These are phyloP conservation scores for Trichoderma reesei DNA, from an alignment of 495 filamentous ascomycete genomes.

Conservation along the genomic window DNA sequence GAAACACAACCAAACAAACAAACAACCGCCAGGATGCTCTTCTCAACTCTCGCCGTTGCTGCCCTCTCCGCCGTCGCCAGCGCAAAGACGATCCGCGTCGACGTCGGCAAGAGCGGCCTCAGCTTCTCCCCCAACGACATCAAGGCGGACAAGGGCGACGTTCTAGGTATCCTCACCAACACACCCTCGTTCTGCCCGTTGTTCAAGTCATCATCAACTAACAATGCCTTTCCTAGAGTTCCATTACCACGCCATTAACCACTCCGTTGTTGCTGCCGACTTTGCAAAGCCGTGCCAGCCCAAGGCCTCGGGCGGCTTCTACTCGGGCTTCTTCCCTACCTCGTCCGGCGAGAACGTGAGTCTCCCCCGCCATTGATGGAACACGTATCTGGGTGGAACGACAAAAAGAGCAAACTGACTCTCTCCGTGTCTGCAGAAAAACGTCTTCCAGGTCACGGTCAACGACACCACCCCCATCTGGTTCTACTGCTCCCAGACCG, in stretches of 20 bases:
- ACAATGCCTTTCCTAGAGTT: too few species aligned
- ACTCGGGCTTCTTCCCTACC: constrained; percentile 26
- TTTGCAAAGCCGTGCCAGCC: constrained; percentile 43
- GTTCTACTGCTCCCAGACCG: constrained; percentile 35
- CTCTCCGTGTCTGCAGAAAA: neutral
- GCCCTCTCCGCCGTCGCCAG: constrained; percentile 16
- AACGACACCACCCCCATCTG: constrained; percentile 42
- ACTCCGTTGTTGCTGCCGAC: constrained; percentile 42
- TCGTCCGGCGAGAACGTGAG: constrained; percentile 11
- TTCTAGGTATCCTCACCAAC: too few species aligned
- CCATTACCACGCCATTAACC: constrained; percentile 45
- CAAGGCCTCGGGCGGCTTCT: constrained; percentile 28
- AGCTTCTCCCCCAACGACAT: constrained; percentile 39
- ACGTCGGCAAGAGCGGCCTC: constrained; percentile 32
- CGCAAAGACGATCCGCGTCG: constrained; percentile 17
- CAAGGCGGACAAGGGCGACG: constrained; percentile 37
- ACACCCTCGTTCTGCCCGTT: too few species aligned
- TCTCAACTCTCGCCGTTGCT: constrained; percentile 11
- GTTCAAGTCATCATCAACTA: too few species aligned
- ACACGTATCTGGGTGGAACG: neutral
- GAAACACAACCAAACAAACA: neutral
- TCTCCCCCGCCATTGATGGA: too few species aligned
- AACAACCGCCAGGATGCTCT: constrained; percentile 2
- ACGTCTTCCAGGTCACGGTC: constrained; percentile 34
- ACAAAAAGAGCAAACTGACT: too few species aligned